Evolutionary conservation across 129 eudicot genomes (phyloP).

Genomic region (Sambucus nigra): DNA sequence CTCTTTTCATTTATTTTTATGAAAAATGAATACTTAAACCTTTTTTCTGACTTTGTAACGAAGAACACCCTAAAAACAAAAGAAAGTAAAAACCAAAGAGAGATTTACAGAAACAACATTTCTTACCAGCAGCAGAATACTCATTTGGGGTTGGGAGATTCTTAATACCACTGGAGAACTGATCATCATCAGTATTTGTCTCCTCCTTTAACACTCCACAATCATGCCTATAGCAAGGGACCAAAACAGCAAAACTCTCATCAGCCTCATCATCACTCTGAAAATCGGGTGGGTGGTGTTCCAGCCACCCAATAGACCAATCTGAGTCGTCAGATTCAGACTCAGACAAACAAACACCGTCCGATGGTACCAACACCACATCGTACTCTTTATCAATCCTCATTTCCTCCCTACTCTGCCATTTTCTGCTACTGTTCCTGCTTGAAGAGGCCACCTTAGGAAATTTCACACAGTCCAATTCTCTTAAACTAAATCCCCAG

Average conservation of each 20-base stretch:
- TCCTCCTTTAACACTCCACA: constrained; percentile 10
- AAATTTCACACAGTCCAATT: constrained; percentile 40
- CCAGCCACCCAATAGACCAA: constrained; percentile 66
- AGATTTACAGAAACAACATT: background rate
- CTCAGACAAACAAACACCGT: constrained; percentile 47
- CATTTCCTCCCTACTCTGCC: constrained; percentile 54
- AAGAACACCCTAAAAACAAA: no score
- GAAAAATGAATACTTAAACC: no score
- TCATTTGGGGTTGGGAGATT: constrained; percentile 24
- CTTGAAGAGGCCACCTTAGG: constrained; percentile 27
- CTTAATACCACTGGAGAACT: constrained; percentile 25
- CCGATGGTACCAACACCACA: constrained; percentile 47
- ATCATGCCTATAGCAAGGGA: constrained; percentile 49
- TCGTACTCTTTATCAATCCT: constrained; percentile 46
- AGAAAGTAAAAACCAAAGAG: no score
- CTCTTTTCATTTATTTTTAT: no score
- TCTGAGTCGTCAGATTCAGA: constrained; percentile 65
- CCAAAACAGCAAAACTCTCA: constrained; percentile 54
- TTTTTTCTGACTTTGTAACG: no score
- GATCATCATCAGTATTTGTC: constrained; percentile 21
- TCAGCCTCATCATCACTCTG: constrained; percentile 44
- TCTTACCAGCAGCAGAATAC: constrained; percentile 34
- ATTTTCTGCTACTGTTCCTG: constrained; percentile 32
- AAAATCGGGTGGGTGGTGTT: constrained; percentile 52
- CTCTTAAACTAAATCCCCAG: constrained; percentile 36